Evolutionary conservation across 2,329 filamentous ascomycete species (phyloP).

Genomic region (Aspergillus pseudonomiae): DNA sequence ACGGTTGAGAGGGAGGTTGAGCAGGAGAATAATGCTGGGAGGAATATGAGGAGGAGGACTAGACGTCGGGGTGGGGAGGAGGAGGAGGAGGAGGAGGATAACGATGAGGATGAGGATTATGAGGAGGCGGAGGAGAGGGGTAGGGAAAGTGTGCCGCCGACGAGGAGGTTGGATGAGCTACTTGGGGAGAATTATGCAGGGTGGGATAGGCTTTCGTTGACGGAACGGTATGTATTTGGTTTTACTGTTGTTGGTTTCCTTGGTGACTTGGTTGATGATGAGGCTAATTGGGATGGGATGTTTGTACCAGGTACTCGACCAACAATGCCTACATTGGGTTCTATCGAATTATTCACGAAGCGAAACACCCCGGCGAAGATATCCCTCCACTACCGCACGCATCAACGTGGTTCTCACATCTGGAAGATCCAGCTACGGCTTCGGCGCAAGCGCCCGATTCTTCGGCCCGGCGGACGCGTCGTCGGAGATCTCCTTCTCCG

Average conservation of each 20-base stretch:
- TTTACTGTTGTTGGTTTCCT: background rate
- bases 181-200: slow-evolving; percentile 35
- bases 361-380: slow-evolving; percentile 57
- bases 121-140: slow-evolving; percentile 45
- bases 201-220: slow-evolving; percentile 45
- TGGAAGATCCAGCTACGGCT: slow-evolving; percentile 39
- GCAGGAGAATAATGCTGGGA: slow-evolving; percentile 24
- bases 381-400: slow-evolving; percentile 58
- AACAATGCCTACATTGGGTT: slow-evolving; percentile 65
- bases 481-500: slow-evolving; percentile 19
- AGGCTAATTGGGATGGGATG: background rate
- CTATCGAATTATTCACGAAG: slow-evolving; percentile 64
- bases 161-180: slow-evolving; percentile 39
- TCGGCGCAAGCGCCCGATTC: background rate
- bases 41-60: slow-evolving; percentile 36
- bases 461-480: slow-evolving; percentile 12
- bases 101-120: slow-evolving; percentile 46
- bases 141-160: slow-evolving; percentile 32
- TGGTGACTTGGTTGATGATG: too few species aligned
- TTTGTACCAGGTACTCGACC: slow-evolving; percentile 53
- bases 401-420: slow-evolving; percentile 64
- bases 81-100: slow-evolving; percentile 27
- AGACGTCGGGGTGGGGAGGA: slow-evolving; percentile 23
- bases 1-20: slow-evolving; percentile 46
- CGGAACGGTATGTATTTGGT: slow-evolving; percentile 39